phyloP scores from a whole-genome alignment of 2,329 filamentous ascomycete genomes.

The Neofusicoccum sp. region DNA sequence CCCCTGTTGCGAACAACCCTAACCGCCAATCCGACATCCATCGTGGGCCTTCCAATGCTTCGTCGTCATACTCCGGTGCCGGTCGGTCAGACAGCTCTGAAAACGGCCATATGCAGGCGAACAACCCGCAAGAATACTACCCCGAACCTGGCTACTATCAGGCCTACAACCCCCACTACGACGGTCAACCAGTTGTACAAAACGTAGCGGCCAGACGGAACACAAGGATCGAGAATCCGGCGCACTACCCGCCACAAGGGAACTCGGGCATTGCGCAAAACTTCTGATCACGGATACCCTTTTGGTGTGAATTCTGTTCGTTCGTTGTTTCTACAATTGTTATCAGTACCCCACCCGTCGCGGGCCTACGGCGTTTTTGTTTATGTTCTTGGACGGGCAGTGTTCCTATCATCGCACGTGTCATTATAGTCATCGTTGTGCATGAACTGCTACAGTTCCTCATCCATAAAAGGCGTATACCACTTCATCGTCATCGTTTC shows the following conservation, averaged over 20 bases:
- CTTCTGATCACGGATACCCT: slow-evolving; percentile 56
- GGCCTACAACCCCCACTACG: slow-evolving; percentile 50
- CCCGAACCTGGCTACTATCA: slow-evolving; percentile 58
- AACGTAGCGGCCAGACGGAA: slow-evolving; percentile 91
- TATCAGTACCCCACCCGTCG: slow-evolving; percentile 6
- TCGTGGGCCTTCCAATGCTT: slow-evolving; percentile 90
- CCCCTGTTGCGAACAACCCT: slow-evolving; percentile 64
- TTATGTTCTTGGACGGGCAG: neutral
- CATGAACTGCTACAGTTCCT: slow-evolving; percentile 11
- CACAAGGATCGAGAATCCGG: slow-evolving; percentile 88
- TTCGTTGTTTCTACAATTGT: slow-evolving; percentile 9
- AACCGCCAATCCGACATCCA: slow-evolving; percentile 62
- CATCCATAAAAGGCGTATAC: slow-evolving; percentile 11
- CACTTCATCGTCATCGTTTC: neutral
- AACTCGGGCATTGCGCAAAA: slow-evolving; percentile 96
- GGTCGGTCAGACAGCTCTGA: slow-evolving; percentile 66
- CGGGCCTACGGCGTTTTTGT: slow-evolving; percentile 1
- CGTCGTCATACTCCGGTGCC: slow-evolving; percentile 86
- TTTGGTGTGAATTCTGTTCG: slow-evolving; percentile 7
- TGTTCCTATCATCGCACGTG: neutral
- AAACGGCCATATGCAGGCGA: slow-evolving; percentile 50
- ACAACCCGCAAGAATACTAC: slow-evolving; percentile 51
- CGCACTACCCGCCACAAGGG: slow-evolving; percentile 83
- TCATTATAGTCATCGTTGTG: neutral
- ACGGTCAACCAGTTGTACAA: slow-evolving; percentile 75